These are phyloP conservation scores for Nadsonia commutata DNA, from an alignment of 1,139 yeast genomes.

Conservation along the genomic window DNA sequence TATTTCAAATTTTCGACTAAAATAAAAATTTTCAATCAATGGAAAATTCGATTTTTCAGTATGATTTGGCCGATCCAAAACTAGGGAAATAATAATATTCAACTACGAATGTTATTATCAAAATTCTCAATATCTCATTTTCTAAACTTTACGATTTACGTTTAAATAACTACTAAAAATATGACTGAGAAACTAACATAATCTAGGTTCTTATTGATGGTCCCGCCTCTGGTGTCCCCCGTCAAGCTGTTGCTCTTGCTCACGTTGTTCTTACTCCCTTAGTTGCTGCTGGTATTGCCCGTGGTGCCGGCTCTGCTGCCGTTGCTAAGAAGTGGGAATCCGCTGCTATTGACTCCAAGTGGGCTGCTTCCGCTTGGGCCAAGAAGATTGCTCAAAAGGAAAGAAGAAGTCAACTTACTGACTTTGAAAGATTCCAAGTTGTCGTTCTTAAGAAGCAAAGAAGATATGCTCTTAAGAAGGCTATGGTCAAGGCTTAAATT, in stretches of 20 bases:
- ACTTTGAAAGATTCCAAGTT: constrained; percentile 99
- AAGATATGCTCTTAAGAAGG: constrained; percentile 87
- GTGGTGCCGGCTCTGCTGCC: constrained; percentile 80
- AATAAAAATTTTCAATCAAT: too few relatives aligned
- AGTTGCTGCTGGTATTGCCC: constrained; percentile 72
- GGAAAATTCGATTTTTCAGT: too few relatives aligned
- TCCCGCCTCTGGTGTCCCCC: constrained; percentile 72
- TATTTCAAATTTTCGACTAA: too few relatives aligned
- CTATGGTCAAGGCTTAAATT: constrained; percentile 70
- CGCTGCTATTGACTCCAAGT: constrained; percentile 75
- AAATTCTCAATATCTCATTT: too few relatives aligned
- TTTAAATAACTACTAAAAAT: too few relatives aligned
- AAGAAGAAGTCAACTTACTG: constrained; percentile 84
- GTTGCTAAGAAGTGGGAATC: constrained; percentile 91
- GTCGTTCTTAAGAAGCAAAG: constrained; percentile 93
- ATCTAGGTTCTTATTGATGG: constrained; percentile 82
- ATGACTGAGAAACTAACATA: too few relatives aligned
- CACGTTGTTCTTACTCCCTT: constrained; percentile 88
- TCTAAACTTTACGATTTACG: too few relatives aligned
- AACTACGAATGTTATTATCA: too few relatives aligned
- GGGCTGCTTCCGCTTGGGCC: constrained; percentile 94
- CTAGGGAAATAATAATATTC: too few relatives aligned
- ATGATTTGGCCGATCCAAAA: too few relatives aligned
- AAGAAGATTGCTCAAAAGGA: constrained; percentile 92
- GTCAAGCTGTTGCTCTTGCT: constrained; percentile 83